Base-by-base conservation (phyloP, 2,329 filamentous ascomycete species). In the Ploettnerulaceae sp. region DNA sequence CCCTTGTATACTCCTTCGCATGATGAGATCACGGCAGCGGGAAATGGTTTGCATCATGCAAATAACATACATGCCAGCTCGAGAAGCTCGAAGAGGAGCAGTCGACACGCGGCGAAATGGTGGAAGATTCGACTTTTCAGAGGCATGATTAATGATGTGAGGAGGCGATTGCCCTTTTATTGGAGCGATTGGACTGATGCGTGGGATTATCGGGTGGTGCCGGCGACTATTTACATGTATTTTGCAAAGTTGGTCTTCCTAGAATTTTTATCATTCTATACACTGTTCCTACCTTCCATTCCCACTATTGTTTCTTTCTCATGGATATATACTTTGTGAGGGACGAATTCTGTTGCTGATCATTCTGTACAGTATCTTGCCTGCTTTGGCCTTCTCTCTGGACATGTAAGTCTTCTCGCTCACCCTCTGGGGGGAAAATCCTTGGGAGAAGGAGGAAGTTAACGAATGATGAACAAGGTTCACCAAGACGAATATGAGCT, bases 201-300 rank as follows among this genome's bases (percentile, higher is more conserved):
- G 1, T 93, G 86, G 86, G 86, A 94, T 63, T 95, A 95, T 69
- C 79, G 89, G 44, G 86, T 95, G 32, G 76, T 95, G 29, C 89
- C 89, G 1, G 87, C 87, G 12, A 94, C 89, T 7, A 71, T 94
- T 22, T 94, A 94, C 68, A 95, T 94, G 86, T 95, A 93, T 70
- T 95, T 94, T 75, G 88, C 89, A 53, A 94, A 94, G 87, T 91
- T 74, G 61, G 74, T 52, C 9, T 5, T 7, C 3, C 14, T 9
- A 12, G 11, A n/a, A n/a, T n/a, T n/a, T 7, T 17, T 24, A 20
- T 20, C 12, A 26, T 45, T 15, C 14, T 12, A 26, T 31, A 24
- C n/a, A 12, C 25, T 20, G 15, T 29, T 31, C 18, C 21, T 12
- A 3, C 17, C 21, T 28, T 20, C 25, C 18, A 12, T 28, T n/a